A percentile compares a stretch with the other conserved stretches of the same genome.
These are phyloP conservation scores for Bipolaris oryzae DNA, from an alignment of 2,329 filamentous ascomycete species.

Conservation along the genomic window DNA sequence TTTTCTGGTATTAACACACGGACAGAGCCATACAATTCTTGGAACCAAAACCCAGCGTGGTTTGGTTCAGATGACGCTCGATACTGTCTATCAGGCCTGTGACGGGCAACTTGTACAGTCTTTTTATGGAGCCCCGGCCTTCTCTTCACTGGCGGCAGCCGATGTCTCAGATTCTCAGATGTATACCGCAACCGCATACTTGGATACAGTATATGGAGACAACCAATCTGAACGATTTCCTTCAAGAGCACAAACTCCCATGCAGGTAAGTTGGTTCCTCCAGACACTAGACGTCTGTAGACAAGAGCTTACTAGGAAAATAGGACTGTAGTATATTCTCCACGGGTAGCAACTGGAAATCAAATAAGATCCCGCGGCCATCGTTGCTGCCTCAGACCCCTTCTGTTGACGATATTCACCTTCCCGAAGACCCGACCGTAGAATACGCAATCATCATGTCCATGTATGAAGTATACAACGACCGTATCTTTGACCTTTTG, in stretches of 20 bases:
- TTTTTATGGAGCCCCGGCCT: slow-evolving; percentile 62
- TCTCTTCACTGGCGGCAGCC: slow-evolving; percentile 75
- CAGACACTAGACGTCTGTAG: slow-evolving; percentile 24
- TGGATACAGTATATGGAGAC: slow-evolving; percentile 80
- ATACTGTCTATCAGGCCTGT: slow-evolving; percentile 85
- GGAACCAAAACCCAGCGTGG: slow-evolving; percentile 86
- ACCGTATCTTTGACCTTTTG: slow-evolving; percentile 93
- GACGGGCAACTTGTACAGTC: slow-evolving; percentile 71
- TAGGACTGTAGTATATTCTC: slow-evolving; percentile 65
- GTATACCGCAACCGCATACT: slow-evolving; percentile 73
- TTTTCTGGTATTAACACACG: slow-evolving; percentile 6
- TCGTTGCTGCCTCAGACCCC: slow-evolving; percentile 76
- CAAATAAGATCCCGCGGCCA: slow-evolving; percentile 68
- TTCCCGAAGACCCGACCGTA: slow-evolving; percentile 69
- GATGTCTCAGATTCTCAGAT: slow-evolving; percentile 84
- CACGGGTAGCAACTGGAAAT: slow-evolving; percentile 59
- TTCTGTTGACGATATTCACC: slow-evolving; percentile 71
- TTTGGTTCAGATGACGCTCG: slow-evolving; percentile 87
- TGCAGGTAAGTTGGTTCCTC: slow-evolving; percentile 49
- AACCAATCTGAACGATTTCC: slow-evolving; percentile 58
- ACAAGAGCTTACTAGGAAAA: slow-evolving; percentile 34
- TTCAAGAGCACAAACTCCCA: slow-evolving; percentile 55
- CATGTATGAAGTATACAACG: slow-evolving; percentile 99
- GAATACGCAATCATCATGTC: slow-evolving; percentile 90
- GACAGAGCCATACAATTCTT: slow-evolving; percentile 92